Evolutionary conservation across 2,329 filamentous ascomycete species (phyloP).

Genomic region (Colletotrichum aenigma): DNA sequence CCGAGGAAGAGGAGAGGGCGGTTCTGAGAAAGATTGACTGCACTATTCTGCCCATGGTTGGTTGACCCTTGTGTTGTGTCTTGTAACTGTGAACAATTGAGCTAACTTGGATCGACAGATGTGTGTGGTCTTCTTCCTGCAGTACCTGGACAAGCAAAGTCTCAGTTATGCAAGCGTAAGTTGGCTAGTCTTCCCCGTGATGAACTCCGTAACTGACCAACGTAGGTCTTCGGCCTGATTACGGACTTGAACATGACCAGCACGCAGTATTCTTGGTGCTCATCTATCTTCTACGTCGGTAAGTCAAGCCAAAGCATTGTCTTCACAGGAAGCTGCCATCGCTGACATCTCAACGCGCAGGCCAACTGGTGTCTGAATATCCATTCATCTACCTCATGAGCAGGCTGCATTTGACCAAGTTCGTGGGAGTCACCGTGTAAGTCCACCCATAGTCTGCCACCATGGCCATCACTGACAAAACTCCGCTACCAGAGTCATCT

Average conservation of each 20-base stretch:
- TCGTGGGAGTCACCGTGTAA: slow-evolving; percentile 52
- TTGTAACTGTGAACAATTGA: not conserved
- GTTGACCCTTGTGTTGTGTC: not conserved
- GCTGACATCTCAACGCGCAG: not conserved
- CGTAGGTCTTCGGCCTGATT: slow-evolving; percentile 47
- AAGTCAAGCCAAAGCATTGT: slow-evolving; percentile 25
- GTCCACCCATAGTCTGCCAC: not conserved
- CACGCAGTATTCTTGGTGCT: slow-evolving; percentile 53
- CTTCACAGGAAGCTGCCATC: accelerated
- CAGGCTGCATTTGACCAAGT: slow-evolving; percentile 50
- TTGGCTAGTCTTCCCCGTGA: not conserved
- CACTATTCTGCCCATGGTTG: slow-evolving; percentile 33
- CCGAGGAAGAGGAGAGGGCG: slow-evolving; percentile 33
- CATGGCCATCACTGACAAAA: not conserved
- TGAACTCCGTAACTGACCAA: not conserved
- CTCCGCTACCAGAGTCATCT: slow-evolving; percentile 35
- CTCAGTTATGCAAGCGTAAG: slow-evolving; percentile 47
- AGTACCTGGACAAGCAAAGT: slow-evolving; percentile 53
- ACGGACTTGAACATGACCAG: slow-evolving; percentile 48
- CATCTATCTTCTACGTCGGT: slow-evolving; percentile 36
- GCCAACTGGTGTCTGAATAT: slow-evolving; percentile 50
- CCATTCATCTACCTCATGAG: slow-evolving; percentile 58
- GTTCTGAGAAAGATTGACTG: slow-evolving; percentile 37
- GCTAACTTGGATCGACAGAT: slow-evolving; percentile 28
- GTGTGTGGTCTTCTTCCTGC: slow-evolving; percentile 46